Evolutionary conservation across 1,139 yeast genomes (phyloP), one percentile per base, ranked within the genome.

Genomic region (Groenewaldozyma auringiensis): DNA sequence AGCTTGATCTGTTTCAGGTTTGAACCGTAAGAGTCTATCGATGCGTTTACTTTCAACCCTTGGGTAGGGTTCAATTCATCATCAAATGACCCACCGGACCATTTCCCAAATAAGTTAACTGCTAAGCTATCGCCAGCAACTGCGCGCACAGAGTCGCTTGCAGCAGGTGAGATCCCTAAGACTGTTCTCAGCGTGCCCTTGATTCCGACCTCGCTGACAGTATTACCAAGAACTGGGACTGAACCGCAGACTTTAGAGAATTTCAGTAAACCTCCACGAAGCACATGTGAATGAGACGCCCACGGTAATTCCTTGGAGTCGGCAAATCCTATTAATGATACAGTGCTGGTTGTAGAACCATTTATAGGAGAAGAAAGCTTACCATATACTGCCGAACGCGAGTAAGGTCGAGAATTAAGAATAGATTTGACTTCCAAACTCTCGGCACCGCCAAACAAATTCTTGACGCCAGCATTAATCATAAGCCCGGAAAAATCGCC

Each of bases 371-470:
- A 74, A 33, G 76, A 69, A 53, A 75, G 80, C 54, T 79, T 81
- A 25, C 81, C 53, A 43, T 85, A 63, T 58, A 83, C 82, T 13
- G 94, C 81, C 1, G 94, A 77, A 9, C 53, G 48, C 11, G 47
- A 45, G 51, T 78, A 76, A 2, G 94, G 89, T 49, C 84, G 78
- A 2, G 95, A 82, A 16, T 95, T 96, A 21, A 76, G 66, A 4
- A 81, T 78, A 2, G 95, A 87, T 63, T 89, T 95, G 44, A 88
- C 70, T 25, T 79, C 73, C 20, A 89, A 59, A 40, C 72, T 72
- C 61, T 92, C 98, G 6, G 92, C 96, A 2, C 95, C 96, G 0
- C 96, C 96, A 64, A 88, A 79, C 9, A 86, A 65, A 61, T 92
- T 89, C 44, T 79, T 74, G 61, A 83, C 69, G 59, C 83, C 88